phyloP scores from a whole-genome alignment of 306 rosid genomes.

The Quercus robur region DNA sequence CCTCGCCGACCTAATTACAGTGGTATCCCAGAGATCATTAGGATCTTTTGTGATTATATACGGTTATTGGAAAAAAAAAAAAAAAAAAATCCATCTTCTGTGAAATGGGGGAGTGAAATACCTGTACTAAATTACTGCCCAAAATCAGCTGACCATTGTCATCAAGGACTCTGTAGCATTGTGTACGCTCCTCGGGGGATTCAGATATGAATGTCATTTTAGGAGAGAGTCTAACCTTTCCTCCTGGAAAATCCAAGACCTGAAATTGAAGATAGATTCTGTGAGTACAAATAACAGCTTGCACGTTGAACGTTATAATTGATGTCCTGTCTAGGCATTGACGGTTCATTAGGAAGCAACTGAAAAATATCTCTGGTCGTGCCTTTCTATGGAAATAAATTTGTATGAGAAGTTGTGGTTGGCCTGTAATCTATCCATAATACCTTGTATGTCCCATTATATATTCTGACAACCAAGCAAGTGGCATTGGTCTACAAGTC shows the following conservation, averaged over 20 bases:
- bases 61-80: background rate
- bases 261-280: slow-evolving; percentile 25
- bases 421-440: too few species aligned
- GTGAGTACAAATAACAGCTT: background rate
- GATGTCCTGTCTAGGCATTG: background rate
- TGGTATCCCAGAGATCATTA: slow-evolving; percentile 1
- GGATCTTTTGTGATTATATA: background rate
- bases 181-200: slow-evolving; percentile 41
- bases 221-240: slow-evolving; percentile 56
- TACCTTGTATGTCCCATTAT: too few species aligned
- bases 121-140: slow-evolving; percentile 46
- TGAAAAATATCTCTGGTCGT: background rate
- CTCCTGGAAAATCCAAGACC: slow-evolving; percentile 77
- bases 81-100: background rate
- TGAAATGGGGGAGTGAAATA: slow-evolving; percentile 18
- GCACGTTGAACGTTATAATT: background rate
- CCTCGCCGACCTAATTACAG: slow-evolving; percentile 50
- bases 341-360: background rate
- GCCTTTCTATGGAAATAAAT: background rate
- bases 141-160: slow-evolving; percentile 49
- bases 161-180: slow-evolving; percentile 77
- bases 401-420: background rate
- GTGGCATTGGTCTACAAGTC: too few species aligned
- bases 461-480: too few species aligned
- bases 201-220: slow-evolving; percentile 56